Percentiles rank a stretch among this genome's conserved stretches.
phyloP scores from a whole-genome alignment of 306 rosid species.

The Vigna mungo region DNA sequence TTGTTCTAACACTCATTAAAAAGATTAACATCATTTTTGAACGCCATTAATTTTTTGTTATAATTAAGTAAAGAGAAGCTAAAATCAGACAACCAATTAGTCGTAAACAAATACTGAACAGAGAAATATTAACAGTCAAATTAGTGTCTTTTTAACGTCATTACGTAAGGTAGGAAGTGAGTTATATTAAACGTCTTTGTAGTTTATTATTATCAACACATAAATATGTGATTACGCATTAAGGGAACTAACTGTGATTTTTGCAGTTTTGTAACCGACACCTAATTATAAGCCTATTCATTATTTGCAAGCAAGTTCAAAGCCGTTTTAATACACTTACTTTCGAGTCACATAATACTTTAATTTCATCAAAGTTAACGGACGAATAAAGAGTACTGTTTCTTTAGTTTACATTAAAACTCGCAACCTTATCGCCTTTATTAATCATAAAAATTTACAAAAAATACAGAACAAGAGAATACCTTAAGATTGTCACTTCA shows the following conservation, averaged over 20 bases:
- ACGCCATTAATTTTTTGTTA: not conserved
- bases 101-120: not conserved
- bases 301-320: constrained; percentile 11
- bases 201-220: not conserved
- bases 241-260: not conserved
- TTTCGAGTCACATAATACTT: constrained; percentile 28
- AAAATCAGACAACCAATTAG: not conserved
- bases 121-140: constrained; percentile 3
- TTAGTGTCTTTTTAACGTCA: not conserved
- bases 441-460: constrained; percentile 1
- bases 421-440: not conserved
- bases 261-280: constrained; percentile 16
- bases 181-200: not conserved
- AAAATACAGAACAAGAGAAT: not conserved
- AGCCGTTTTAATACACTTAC: constrained; percentile 24
- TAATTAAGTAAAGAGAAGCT: constrained; percentile 2
- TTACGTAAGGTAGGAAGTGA: not conserved
- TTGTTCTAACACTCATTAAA: not conserved
- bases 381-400: constrained; percentile 11
- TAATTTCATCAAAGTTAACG: constrained; percentile 39
- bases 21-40: not conserved
- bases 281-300: constrained; percentile 37
- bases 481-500: constrained; percentile 16
- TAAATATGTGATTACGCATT: not conserved
- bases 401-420: constrained; percentile 16